Conservation (phyloP, 2,329 filamentous ascomycete species). For the Fusarium anguioides region DNA sequence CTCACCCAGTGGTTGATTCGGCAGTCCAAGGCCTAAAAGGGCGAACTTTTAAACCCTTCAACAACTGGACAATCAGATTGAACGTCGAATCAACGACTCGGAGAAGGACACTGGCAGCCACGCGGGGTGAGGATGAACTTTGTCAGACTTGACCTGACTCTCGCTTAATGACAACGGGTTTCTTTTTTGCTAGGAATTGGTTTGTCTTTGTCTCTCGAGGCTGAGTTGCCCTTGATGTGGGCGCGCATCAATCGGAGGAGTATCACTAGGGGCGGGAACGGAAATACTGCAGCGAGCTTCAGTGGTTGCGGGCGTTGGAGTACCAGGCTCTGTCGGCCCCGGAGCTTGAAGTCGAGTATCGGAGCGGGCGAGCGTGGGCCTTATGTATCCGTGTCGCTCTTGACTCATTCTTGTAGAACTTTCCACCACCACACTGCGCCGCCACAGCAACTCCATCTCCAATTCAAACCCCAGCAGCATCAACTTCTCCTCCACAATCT, state of each 20-base stretch:
- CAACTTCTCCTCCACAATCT: conserved; percentile 37
- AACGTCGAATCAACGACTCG: conserved; percentile 26
- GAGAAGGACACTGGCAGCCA: conserved; percentile 28
- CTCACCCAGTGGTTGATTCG: conserved; percentile 4
- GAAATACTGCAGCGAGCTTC: conserved; percentile 30
- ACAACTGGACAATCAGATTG: conserved; percentile 8
- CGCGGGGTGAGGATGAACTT: conserved; percentile 29
- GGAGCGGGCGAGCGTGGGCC: conserved; percentile 43
- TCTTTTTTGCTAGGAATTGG: conserved; percentile 5
- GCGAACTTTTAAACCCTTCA: conserved; percentile 34
- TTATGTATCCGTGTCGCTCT: conserved; percentile 52
- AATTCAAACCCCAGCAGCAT: conserved; percentile 29
- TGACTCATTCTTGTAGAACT: conserved; percentile 60
- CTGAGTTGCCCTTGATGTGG: conserved; percentile 31
- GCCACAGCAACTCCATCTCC: conserved; percentile 34
- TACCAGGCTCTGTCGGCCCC: conserved; percentile 33
- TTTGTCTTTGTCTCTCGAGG: conserved; percentile 5
- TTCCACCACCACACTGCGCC: conserved; percentile 50
- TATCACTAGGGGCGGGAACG: conserved; percentile 42
- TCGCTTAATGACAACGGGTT: conserved; percentile 14
- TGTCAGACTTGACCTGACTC: conserved; percentile 11
- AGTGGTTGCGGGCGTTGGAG: conserved; percentile 36
- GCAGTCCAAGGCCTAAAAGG: conserved; percentile 26
- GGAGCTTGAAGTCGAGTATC: conserved; percentile 28
- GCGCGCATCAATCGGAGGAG: conserved; percentile 37